Evolutionary conservation across 2,329 filamentous ascomycete species (phyloP).

Genomic region (Pseudogymnoascus sp.): DNA sequence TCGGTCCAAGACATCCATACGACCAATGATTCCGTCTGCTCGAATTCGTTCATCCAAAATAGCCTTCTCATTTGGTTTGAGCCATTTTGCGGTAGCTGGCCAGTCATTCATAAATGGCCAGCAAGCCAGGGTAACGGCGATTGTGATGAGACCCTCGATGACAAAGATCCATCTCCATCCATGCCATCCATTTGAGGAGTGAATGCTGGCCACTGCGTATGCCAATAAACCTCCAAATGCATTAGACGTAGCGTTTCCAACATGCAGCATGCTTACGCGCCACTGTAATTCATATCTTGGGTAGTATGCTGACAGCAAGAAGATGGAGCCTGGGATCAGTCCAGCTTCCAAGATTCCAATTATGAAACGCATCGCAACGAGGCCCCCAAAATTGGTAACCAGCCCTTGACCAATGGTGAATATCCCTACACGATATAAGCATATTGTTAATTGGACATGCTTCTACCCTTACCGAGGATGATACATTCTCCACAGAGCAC

Average conservation of each 20-base stretch:
- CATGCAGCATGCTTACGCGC: slow-evolving; percentile 32
- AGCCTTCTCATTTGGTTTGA: slow-evolving; percentile 35
- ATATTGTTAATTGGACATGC: neutral
- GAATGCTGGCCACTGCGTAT: slow-evolving; percentile 23
- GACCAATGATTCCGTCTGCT: slow-evolving; percentile 21
- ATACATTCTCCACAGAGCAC: slow-evolving; percentile 10
- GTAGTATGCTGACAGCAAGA: slow-evolving; percentile 34
- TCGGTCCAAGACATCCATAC: slow-evolving; percentile 15
- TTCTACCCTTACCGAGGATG: slow-evolving; percentile 7
- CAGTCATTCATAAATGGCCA: slow-evolving; percentile 38
- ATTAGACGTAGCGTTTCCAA: slow-evolving; percentile 19
- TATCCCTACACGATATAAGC: neutral
- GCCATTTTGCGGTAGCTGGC: slow-evolving; percentile 40
- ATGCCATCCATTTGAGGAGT: slow-evolving; percentile 18
- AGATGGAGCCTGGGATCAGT: slow-evolving; percentile 30
- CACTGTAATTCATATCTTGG: slow-evolving; percentile 28
- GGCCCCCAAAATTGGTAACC: slow-evolving; percentile 25
- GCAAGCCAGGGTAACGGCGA: slow-evolving; percentile 27
- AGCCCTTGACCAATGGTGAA: slow-evolving; percentile 1
- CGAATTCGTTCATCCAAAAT: slow-evolving; percentile 30
- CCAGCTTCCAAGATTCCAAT: slow-evolving; percentile 31
- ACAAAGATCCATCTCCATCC: slow-evolving; percentile 31
- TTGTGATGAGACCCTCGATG: slow-evolving; percentile 27
- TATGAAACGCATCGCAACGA: slow-evolving; percentile 32
- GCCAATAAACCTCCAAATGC: slow-evolving; percentile 16